A percentile compares a stretch with the other conserved stretches of the same genome.
Conservation (phyloP, 768 basidiomycete genomes). For the Pleurotus salmoneostramineus region DNA sequence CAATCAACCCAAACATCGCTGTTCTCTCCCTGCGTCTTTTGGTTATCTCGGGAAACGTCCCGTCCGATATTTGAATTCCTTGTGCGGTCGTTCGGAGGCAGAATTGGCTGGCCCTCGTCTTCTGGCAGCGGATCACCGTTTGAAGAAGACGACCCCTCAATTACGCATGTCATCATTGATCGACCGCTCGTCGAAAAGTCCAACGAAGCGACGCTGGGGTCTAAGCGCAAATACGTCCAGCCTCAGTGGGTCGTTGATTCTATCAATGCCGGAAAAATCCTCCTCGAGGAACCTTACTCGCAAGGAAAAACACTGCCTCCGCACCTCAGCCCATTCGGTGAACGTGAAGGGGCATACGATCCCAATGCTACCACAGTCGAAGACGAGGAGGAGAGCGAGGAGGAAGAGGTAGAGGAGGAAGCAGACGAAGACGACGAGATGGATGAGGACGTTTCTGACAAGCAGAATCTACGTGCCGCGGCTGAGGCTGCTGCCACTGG, state of each 20-base stretch:
- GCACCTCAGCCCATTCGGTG: constrained; percentile 94
- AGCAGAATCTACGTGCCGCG: constrained; percentile 26
- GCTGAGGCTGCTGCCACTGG: constrained; percentile 28
- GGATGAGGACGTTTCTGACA: constrained; percentile 17
- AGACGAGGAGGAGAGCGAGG: constrained; percentile 23
- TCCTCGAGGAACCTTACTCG: constrained; percentile 81
- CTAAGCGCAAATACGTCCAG: constrained; percentile 83
- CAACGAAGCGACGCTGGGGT: constrained; percentile 51
- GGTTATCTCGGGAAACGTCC: constrained; percentile 89
- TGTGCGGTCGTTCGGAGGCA: constrained; percentile 87
- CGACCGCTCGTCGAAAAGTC: constrained; percentile 57
- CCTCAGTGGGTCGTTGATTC: constrained; percentile 99
- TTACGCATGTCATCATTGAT: constrained; percentile 96
- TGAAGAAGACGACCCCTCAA: constrained; percentile 71
- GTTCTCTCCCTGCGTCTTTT: constrained; percentile 87
- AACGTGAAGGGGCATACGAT: constrained; percentile 72
- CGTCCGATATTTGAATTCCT: constrained; percentile 93
- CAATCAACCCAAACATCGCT: constrained; percentile 56
- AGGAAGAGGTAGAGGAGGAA: constrained; percentile 16
- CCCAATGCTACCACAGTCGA: constrained; percentile 35
- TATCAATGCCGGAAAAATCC: constrained; percentile 80
- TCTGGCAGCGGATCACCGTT: constrained; percentile 81
- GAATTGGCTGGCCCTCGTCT: constrained; percentile 83
- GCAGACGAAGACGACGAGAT: constrained; percentile 23
- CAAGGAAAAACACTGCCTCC: constrained; percentile 89